Evolutionary conservation across 176 grass and related monocot species (phyloP).

Genomic region (Tillandsia fasciculata): DNA sequence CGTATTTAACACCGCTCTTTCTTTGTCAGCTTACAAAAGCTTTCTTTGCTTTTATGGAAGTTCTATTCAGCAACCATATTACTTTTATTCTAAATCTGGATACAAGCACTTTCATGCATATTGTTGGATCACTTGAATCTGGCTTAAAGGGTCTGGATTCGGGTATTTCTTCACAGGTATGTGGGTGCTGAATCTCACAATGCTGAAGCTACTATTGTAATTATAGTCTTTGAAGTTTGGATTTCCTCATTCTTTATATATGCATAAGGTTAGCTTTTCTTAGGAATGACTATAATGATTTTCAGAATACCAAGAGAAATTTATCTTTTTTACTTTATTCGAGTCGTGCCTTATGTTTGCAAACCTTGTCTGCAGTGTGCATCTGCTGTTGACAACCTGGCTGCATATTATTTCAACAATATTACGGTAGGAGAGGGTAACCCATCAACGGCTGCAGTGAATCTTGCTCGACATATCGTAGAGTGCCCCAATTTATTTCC

Average conservation of each 20-base stretch:
- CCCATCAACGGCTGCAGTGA: slow-evolving; percentile 76
- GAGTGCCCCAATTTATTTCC: slow-evolving; percentile 88
- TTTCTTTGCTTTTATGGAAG: slow-evolving; percentile 88
- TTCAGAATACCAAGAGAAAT: background rate
- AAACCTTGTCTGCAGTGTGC: slow-evolving; percentile 56
- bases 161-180: slow-evolving; percentile 94
- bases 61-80: slow-evolving; percentile 93
- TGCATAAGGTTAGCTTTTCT: background rate
- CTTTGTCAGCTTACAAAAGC: slow-evolving; percentile 90
- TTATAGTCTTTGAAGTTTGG: background rate
- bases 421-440: slow-evolving; percentile 61
- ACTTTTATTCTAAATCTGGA: slow-evolving; percentile 86
- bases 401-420: slow-evolving; percentile 94
- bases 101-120: slow-evolving; percentile 89
- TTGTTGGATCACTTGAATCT: slow-evolving; percentile 86
- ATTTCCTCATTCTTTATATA: background rate
- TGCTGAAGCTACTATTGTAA: slow-evolving; percentile 11
- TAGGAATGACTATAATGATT: background rate
- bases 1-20: slow-evolving; percentile 1
- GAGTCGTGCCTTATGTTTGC: background rate
- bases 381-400: slow-evolving; percentile 87
- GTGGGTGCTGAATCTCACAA: slow-evolving; percentile 9
- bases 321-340: slow-evolving; percentile 4
- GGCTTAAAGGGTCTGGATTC: slow-evolving; percentile 96
- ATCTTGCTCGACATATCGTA: slow-evolving; percentile 74